phyloP scores from a whole-genome alignment of 2,329 filamentous ascomycete genomes.

The Phaeosphaeria sp. region DNA sequence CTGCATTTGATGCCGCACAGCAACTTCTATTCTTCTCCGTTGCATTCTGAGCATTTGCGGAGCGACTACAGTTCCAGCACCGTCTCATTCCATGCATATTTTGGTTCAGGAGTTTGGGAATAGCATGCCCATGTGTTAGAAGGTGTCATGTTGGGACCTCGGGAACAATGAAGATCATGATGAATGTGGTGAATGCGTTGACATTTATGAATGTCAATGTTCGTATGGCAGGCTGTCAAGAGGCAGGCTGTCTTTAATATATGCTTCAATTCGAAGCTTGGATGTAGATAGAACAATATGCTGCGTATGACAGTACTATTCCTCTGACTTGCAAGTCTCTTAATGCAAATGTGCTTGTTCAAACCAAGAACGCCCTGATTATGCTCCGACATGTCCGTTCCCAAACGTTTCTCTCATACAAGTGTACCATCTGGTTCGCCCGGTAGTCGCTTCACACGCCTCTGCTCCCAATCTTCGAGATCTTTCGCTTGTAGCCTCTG shows the following conservation, averaged over 20 bases:
- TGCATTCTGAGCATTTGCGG: constrained; percentile 47
- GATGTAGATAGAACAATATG: constrained; percentile 24
- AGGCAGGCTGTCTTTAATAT: constrained; percentile 18
- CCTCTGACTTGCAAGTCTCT: background rate
- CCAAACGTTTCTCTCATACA: constrained; percentile 22
- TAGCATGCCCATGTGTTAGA: constrained; percentile 1
- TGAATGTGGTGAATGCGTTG: constrained; percentile 14
- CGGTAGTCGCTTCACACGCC: constrained; percentile 85
- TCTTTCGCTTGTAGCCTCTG: constrained; percentile 87
- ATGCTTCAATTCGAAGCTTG: constrained; percentile 10
- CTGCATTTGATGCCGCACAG: constrained; percentile 6
- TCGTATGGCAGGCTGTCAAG: constrained; percentile 8
- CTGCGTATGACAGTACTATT: background rate
- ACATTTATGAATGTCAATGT: constrained; percentile 17
- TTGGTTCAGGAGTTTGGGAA: constrained; percentile 25
- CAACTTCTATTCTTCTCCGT: constrained; percentile 33
- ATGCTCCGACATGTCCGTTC: background rate
- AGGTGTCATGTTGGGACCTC: background rate
- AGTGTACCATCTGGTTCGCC: constrained; percentile 89
- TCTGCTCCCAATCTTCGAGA: constrained; percentile 95
- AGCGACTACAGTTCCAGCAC: constrained; percentile 38
- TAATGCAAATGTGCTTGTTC: background rate
- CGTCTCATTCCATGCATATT: constrained; percentile 31
- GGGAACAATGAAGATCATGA: constrained; percentile 21
- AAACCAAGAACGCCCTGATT: background rate